A percentile compares a stretch with the other conserved stretches of the same genome.
Conservation (phyloP, 345 rosid genomes). For the Boechera retrofracta region DNA sequence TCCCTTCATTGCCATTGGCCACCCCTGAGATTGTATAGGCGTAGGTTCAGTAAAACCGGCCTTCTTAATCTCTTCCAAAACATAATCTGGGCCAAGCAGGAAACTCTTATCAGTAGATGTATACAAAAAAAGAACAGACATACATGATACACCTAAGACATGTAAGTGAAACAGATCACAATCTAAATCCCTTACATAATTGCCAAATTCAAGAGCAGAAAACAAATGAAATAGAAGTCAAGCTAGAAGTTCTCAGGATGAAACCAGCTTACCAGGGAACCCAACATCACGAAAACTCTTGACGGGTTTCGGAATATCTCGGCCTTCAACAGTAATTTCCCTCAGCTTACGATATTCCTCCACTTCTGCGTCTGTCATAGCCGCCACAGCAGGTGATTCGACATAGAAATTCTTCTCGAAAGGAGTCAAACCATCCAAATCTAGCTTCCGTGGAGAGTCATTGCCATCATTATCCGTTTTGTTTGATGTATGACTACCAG, state of each 20-base stretch:
- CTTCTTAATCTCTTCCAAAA: slow-evolving; percentile 87
- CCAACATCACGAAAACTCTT: slow-evolving; percentile 79
- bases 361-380: slow-evolving; percentile 82
- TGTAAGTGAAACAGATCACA: neutral
- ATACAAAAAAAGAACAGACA: neutral
- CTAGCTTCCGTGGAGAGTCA: slow-evolving; percentile 68
- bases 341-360: slow-evolving; percentile 75
- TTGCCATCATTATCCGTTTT: slow-evolving; percentile 59
- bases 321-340: slow-evolving; percentile 94
- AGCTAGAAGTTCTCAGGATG: slow-evolving; percentile 1
- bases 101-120: slow-evolving; percentile 17
- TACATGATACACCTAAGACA: neutral
- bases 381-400: slow-evolving; percentile 79
- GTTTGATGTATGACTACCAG: slow-evolving; percentile 57
- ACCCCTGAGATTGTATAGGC: slow-evolving; percentile 98
- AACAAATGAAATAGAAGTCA: neutral
- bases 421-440: slow-evolving; percentile 93
- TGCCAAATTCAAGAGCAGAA: neutral
- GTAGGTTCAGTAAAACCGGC: slow-evolving; percentile 98
- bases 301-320: slow-evolving; percentile 94
- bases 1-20: slow-evolving; percentile 99
- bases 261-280: slow-evolving; percentile 72
- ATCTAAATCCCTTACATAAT: neutral
- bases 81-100: slow-evolving; percentile 67
- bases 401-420: slow-evolving; percentile 94